Conservation (phyloP, 1,139 yeast genomes). For the Magnusiomyces tetraspermus region DNA sequence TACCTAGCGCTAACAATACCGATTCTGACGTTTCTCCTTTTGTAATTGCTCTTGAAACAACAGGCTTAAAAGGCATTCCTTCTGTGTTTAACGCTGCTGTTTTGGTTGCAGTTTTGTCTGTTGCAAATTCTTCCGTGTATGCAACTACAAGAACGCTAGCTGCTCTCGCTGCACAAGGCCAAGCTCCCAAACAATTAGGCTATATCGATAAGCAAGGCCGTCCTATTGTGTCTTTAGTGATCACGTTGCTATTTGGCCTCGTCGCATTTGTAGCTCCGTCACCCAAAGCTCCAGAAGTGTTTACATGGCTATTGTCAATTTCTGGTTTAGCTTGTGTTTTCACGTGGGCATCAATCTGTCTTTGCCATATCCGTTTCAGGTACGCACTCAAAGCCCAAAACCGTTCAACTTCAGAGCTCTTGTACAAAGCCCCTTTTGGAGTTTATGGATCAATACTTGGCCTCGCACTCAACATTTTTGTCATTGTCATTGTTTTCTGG, state of each 20-base stretch:
- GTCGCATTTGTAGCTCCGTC: constrained; percentile 62
- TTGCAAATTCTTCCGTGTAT: constrained; percentile 66
- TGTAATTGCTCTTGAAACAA: constrained; percentile 54
- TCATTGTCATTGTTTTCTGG: constrained; percentile 54
- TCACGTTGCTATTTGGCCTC: constrained; percentile 52
- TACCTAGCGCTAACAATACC: constrained; percentile 41
- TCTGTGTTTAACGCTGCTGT: constrained; percentile 66
- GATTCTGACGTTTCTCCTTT: constrained; percentile 59
- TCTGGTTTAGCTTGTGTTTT: constrained; percentile 71
- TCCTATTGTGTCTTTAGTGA: constrained; percentile 56
- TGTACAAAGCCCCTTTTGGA: constrained; percentile 66
- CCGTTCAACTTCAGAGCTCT: constrained; percentile 53
- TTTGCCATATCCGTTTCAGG: constrained; percentile 58
- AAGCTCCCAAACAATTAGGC: constrained; percentile 63
- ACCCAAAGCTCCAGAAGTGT: constrained; percentile 56
- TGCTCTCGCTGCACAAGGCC: constrained; percentile 69
- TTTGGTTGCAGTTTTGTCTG: constrained; percentile 56
- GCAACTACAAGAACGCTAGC: constrained; percentile 75
- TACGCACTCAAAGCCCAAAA: constrained; percentile 51
- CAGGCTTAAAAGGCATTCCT: constrained; percentile 51
- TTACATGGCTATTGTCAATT: constrained; percentile 68
- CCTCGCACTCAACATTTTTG: constrained; percentile 46
- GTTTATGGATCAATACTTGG: constrained; percentile 62
- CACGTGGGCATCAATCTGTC: constrained; percentile 65
- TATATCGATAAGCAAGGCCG: constrained; percentile 69